Base-by-base conservation (phyloP, 441 rosid species). In the Brassica balearica region DNA sequence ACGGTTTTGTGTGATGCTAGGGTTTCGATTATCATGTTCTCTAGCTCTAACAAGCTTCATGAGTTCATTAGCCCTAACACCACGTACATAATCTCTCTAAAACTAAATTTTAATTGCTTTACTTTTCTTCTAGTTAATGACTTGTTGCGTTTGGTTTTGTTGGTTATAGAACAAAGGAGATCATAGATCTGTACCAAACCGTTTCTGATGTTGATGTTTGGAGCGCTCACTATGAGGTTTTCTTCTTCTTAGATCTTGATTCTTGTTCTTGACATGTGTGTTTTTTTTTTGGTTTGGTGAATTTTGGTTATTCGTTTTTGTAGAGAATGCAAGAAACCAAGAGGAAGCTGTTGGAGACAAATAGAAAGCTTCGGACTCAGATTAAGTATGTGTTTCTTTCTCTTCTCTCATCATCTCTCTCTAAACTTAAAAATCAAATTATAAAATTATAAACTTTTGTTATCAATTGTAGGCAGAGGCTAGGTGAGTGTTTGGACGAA, bases 1-100 rank as follows among this genome's bases (percentile, higher is more conserved):
- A 86, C 93, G 27, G 90, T 91, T 79, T 92, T 91, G 72, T 92
- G 96, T 65, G 98, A 92, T 78, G 98, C 97, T 58, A 86, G 82
- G 78, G 92, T 92, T 80, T 90, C 97, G 3, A 84, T 92, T 75
- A 85, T 95, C 87, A 87, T 92, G 91, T 75, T 89, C 78, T 92
- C 97, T 72, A 80, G 79, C 80, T 85, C 92, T 22, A 86, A 81
- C 67, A 89, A 91, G 81, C 87, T 91, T 83, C 88, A 89, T 51
- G 95, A 95, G 83, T 95, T 76, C 84, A 82, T 84, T 81, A 93
- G 94, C 85, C 90, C 96, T 72, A 67, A 85, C 80, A 87, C 87
- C 67, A 66, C 97, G 98, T 92, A 87, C 5, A 71, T 56, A 14
- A 61, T 62, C 11, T 63, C 64, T 20, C 4, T 8, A 3, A 72